Conservation (phyloP, 139 green algal species). For the Coelastrella sp. region DNA sequence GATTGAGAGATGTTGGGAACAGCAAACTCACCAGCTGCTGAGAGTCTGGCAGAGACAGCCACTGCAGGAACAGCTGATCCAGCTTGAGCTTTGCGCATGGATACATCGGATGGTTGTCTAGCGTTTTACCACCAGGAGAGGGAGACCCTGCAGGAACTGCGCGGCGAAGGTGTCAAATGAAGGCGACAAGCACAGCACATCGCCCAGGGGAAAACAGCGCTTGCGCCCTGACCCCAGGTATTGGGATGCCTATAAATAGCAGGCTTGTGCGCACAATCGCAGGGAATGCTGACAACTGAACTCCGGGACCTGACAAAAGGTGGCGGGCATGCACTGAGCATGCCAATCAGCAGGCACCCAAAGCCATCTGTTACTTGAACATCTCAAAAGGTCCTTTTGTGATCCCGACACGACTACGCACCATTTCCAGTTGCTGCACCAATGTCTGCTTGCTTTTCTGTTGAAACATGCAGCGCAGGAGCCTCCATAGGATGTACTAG, state of each 20-base stretch:
- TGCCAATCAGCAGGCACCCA: background rate
- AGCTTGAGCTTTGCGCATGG: conserved; percentile 93
- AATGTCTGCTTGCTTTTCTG: conserved; percentile 1
- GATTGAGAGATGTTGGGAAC: no score
- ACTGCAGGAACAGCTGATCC: conserved; percentile 97
- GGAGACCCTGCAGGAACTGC: background rate
- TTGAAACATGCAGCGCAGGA: background rate
- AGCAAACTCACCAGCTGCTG: conserved; percentile 85
- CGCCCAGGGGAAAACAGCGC: background rate
- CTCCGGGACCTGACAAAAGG: background rate
- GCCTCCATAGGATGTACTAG: background rate
- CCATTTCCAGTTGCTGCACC: background rate
- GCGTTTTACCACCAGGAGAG: background rate
- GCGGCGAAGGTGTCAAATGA: background rate
- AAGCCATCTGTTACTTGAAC: background rate
- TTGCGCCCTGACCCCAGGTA: no score
- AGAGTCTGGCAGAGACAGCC: conserved; percentile 92
- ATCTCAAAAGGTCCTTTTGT: background rate
- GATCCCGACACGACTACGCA: background rate
- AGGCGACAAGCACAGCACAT: background rate
- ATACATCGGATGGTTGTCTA: conserved; percentile 58
- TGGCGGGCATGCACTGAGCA: background rate
- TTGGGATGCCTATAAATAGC: no score
- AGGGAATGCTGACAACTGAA: no score
- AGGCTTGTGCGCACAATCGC: no score